These are phyloP conservation scores for Malassezia restricta DNA, from an alignment of 1,284 basidiomycete genomes.

Conservation along the genomic window DNA sequence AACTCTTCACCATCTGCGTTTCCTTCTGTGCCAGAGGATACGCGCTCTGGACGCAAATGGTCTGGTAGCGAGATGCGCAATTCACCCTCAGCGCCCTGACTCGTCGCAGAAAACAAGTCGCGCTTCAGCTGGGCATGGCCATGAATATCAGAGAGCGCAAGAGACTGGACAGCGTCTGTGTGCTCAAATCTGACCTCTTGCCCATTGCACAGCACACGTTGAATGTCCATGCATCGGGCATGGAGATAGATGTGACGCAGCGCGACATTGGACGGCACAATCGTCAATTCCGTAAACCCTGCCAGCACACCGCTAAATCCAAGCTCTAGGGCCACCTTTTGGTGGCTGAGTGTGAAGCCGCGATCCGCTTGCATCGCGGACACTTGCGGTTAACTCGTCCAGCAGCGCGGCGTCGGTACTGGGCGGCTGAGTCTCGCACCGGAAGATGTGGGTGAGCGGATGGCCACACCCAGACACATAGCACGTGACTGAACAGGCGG, in stretches of 20 bases:
- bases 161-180: slow-evolving; percentile 62
- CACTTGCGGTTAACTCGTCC: background rate
- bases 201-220: slow-evolving; percentile 56
- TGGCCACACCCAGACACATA: background rate
- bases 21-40: slow-evolving; percentile 17
- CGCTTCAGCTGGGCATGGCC: slow-evolving; percentile 87
- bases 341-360: slow-evolving; percentile 53
- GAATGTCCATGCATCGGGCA: slow-evolving; percentile 68
- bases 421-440: background rate
- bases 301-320: slow-evolving; percentile 56
- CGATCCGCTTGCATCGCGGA: slow-evolving; percentile 16
- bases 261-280: slow-evolving; percentile 63
- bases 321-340: slow-evolving; percentile 78
- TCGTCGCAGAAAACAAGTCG: slow-evolving; percentile 73
- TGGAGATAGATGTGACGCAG: slow-evolving; percentile 71
- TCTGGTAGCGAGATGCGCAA: slow-evolving; percentile 72
- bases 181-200: slow-evolving; percentile 58
- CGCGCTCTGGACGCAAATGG: slow-evolving; percentile 13
- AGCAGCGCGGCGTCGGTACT: background rate
- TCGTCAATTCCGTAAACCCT: slow-evolving; percentile 71
- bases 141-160: slow-evolving; percentile 63
- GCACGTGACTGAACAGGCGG: background rate
- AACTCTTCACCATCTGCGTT: slow-evolving; percentile 52
- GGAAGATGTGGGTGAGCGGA: background rate
- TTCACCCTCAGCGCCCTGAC: slow-evolving; percentile 85